Conservation (phyloP, 768 basidiomycete species). For the Russula lepida region DNA sequence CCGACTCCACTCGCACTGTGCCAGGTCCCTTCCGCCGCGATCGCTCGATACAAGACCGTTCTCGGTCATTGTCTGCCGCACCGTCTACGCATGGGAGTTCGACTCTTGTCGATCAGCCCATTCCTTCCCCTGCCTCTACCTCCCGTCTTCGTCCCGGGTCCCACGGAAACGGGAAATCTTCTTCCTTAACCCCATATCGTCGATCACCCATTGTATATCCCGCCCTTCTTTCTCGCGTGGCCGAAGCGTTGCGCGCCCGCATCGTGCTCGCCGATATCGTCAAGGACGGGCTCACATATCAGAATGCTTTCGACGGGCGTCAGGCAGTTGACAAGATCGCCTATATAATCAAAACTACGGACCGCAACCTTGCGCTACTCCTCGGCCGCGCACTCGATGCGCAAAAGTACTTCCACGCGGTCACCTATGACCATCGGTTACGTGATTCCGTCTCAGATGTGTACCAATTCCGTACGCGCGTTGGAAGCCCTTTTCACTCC, state of each 20-base stretch:
- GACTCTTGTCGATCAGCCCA: conserved; percentile 29
- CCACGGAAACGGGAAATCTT: conserved; percentile 28
- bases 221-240: conserved; percentile 90
- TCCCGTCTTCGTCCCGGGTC: conserved; percentile 31
- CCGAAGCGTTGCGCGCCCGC: conserved; percentile 84
- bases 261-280: conserved; percentile 67
- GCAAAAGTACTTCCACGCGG: conserved; percentile 99
- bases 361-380: conserved; percentile 88
- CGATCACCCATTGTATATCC: conserved; percentile 83
- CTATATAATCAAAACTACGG: conserved; percentile 97
- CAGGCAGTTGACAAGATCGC: conserved; percentile 96
- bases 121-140: conserved; percentile 24
- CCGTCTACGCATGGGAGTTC: conserved; percentile 40
- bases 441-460: conserved; percentile 83
- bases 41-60: conserved; percentile 55
- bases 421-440: conserved; percentile 95
- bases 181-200: conserved; percentile 23
- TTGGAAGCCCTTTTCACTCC: conserved; percentile 79
- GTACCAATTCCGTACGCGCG: conserved; percentile 83
- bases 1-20: conserved; percentile 59
- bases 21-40: conserved; percentile 53
- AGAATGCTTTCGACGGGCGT: conserved; percentile 92
- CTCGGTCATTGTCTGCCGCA: conserved; percentile 71
- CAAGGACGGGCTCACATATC: conserved; percentile 95
- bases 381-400: conserved; percentile 94